A percentile compares a stretch with the other conserved stretches of the same genome.
Evolutionary conservation across 805 yeast species (phyloP).

Genomic region (Candida ficus): DNA sequence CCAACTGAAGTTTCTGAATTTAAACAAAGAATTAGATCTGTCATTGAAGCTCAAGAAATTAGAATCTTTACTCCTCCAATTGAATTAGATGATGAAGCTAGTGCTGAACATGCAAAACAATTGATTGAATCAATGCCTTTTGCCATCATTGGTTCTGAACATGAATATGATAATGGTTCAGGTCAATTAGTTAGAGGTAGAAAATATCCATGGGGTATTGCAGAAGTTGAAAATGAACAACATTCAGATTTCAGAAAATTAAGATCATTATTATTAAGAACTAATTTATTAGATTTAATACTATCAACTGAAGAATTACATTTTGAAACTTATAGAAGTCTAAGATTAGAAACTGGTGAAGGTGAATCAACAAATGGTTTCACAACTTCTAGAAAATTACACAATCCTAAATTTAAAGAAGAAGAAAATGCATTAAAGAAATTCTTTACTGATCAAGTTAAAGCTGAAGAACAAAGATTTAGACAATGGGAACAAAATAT

Average conservation of each 20-base stretch:
- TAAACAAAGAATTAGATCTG: conserved; percentile 62
- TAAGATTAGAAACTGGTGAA: conserved; percentile 54
- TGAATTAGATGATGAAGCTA: conserved; percentile 67
- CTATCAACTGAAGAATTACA: conserved; percentile 76
- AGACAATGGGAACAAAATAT: conserved; percentile 98
- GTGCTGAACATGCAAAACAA: conserved; percentile 76
- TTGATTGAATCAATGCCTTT: conserved; percentile 83
- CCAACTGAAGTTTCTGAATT: conserved; percentile 24
- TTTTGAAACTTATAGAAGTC: conserved; percentile 72
- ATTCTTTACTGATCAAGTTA: conserved; percentile 94
- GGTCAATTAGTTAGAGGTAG: conserved; percentile 73
- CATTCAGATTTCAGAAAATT: conserved; percentile 84
- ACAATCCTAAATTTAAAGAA: conserved; percentile 91
- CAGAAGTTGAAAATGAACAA: conserved; percentile 79
- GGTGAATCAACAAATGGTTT: conserved; percentile 29
- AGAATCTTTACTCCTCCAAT: conserved; percentile 81
- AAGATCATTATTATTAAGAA: conserved; percentile 72
- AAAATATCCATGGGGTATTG: conserved; percentile 87
- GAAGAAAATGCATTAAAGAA: conserved; percentile 93
- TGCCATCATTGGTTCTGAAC: conserved; percentile 76
- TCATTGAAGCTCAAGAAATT: conserved; percentile 80
- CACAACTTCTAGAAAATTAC: conserved; percentile 47
- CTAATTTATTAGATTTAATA: conserved; percentile 78
- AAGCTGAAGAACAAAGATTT: conserved; percentile 94
- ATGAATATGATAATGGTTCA: conserved; percentile 54